A percentile compares a stretch with the other conserved stretches of the same genome.
Conservation (phyloP, 805 yeast genomes). For the Candida quercuum region DNA sequence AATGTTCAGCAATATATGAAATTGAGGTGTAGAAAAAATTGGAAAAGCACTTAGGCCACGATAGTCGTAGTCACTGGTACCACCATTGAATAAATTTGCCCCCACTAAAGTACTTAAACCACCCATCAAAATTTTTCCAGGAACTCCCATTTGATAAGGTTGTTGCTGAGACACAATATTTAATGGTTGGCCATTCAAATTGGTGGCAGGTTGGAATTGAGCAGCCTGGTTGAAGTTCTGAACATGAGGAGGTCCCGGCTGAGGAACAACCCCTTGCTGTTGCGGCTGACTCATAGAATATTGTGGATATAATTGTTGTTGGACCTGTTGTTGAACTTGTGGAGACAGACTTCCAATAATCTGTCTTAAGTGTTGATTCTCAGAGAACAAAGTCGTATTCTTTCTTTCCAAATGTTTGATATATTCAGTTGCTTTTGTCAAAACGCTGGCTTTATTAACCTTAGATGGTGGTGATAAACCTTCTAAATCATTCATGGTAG, state of each 20-base stretch:
- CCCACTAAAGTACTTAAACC: constrained; percentile 47
- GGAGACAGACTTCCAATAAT: constrained; percentile 6
- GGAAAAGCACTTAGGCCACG: constrained; percentile 42
- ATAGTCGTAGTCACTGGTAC: constrained; percentile 29
- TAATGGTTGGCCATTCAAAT: constrained; percentile 20
- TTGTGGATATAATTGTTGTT: constrained; percentile 14
- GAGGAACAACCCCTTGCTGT: constrained; percentile 9
- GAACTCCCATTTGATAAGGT: constrained; percentile 21
- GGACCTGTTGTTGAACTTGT: constrained; percentile 6
- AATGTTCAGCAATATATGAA: constrained; percentile 22
- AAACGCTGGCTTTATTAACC: constrained; percentile 69
- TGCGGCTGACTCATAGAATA: constrained; percentile 6
- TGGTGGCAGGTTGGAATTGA: constrained; percentile 21
- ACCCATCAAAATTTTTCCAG: constrained; percentile 38
- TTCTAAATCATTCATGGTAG: constrained; percentile 32
- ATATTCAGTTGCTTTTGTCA: constrained; percentile 71
- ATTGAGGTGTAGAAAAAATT: constrained; percentile 23
- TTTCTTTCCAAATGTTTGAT: constrained; percentile 61
- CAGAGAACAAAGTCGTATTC: constrained; percentile 44
- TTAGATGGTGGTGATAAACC: constrained; percentile 51
- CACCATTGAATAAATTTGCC: constrained; percentile 23
- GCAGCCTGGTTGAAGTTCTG: not conserved
- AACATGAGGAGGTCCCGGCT: constrained; percentile 2
- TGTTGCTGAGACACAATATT: constrained; percentile 21
- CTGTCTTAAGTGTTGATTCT: constrained; percentile 43